Base-by-base conservation (phyloP, 1,139 yeast species). In the Hemisphaericaspora subhashii region DNA sequence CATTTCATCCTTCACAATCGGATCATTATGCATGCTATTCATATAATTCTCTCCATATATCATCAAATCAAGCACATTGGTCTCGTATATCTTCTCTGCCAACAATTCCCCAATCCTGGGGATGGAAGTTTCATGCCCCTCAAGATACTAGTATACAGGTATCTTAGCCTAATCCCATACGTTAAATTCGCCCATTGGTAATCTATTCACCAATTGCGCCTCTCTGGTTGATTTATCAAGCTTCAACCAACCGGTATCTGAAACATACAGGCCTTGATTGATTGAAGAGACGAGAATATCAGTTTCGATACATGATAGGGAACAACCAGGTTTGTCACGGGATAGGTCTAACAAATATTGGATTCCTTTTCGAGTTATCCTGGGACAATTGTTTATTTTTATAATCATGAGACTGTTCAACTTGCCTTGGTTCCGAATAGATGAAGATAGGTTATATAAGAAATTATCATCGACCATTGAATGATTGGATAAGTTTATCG, bases 181-280 rank as follows among this genome's bases (percentile, higher is more conserved):
- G n/a, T n/a, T n/a, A n/a, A n/a, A n/a, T n/a, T n/a, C n/a, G n/a
- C 58, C 66, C 34, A 66, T 35, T 1, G 72, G 68, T 11, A 58
- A 39, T 23, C 52, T 52, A 11, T 47, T 18, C 4, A 62, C 36
- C 4, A 53, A 17, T 12, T 46, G 29, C 21, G 43, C 33, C 21
- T 43, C 42, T 29, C 33, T 24, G 4, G 21, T 27, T 7, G 51
- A 41, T 25, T 46, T 40, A 37, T 39, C 37, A 15, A 53, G 35
- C 9, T 34, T 33, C 11, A 47, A 34, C 69, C 70, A 66, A 13
- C 51, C 45, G 1, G 67, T 57, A 2, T 54, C 54, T 10, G 11
- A 10, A 4, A 38, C 27, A 21, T 35, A 35, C 10, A 17, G 28
- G 5, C 12, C 17, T 13, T 28, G 11, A 12, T 22, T n/a, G 2